A percentile compares a stretch with the other conserved stretches of the same genome.
Evolutionary conservation across 2,329 filamentous ascomycete species (phyloP).

Genomic region (Pseudocercospora ulei): DNA sequence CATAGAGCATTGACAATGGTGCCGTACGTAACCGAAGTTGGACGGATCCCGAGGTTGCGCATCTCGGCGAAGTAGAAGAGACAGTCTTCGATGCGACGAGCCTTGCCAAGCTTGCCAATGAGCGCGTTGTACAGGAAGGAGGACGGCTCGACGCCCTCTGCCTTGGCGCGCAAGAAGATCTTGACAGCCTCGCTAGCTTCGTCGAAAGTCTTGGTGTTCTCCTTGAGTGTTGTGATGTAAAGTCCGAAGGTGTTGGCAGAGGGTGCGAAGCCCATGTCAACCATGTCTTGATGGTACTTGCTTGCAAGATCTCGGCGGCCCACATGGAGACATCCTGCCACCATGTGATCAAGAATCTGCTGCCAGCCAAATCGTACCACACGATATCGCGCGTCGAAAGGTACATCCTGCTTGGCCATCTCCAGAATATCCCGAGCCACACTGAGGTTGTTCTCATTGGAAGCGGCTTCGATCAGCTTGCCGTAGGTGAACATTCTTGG

Average conservation of each 20-base stretch:
- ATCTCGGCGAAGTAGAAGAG: slow-evolving; percentile 98
- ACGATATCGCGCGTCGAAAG: slow-evolving; percentile 70
- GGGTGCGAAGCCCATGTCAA: slow-evolving; percentile 80
- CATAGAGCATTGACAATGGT: slow-evolving; percentile 97
- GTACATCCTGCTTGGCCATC: slow-evolving; percentile 83
- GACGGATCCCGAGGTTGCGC: slow-evolving; percentile 82
- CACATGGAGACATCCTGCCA: slow-evolving; percentile 76
- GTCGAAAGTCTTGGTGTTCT: slow-evolving; percentile 93
- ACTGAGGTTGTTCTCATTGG: slow-evolving; percentile 72
- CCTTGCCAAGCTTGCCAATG: slow-evolving; percentile 96
- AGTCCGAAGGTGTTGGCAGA: slow-evolving; percentile 96
- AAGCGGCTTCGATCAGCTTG: slow-evolving; percentile 84
- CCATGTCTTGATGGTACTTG: slow-evolving; percentile 81
- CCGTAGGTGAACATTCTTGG: slow-evolving; percentile 94
- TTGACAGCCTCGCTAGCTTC: slow-evolving; percentile 94
- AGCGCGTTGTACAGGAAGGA: slow-evolving; percentile 97
- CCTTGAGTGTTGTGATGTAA: slow-evolving; percentile 98
- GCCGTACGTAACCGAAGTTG: slow-evolving; percentile 94
- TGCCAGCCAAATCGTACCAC: slow-evolving; percentile 93
- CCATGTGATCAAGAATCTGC: slow-evolving; percentile 91
- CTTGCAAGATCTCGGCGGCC: slow-evolving; percentile 72
- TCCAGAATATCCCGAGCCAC: slow-evolving; percentile 76
- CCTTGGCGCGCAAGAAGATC: slow-evolving; percentile 88
- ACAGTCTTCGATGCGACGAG: slow-evolving; percentile 93
- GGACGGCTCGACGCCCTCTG: slow-evolving; percentile 87